phyloP scores from a whole-genome alignment of 345 rosid genomes.

The Microthlaspi erraticum region DNA sequence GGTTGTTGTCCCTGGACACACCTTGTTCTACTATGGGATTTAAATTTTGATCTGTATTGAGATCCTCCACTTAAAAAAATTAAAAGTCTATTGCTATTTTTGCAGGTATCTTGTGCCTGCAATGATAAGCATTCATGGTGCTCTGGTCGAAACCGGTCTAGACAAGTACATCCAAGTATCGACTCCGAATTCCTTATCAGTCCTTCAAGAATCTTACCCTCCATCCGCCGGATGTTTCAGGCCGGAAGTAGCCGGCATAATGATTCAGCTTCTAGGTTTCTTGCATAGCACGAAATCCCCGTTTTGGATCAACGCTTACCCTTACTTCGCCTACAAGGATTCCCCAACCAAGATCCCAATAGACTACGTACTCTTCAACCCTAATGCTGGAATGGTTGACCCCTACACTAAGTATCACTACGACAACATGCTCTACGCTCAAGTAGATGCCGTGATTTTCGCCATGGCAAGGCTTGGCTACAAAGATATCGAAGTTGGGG shows the following conservation, averaged over 20 bases:
- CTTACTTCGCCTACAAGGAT: conserved; percentile 92
- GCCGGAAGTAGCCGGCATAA: conserved; percentile 52
- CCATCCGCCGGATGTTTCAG: conserved; percentile 89
- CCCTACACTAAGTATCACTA: conserved; percentile 74
- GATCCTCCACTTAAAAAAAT: background rate
- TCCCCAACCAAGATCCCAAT: conserved; percentile 61
- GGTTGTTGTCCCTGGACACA: background rate
- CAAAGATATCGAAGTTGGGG: conserved; percentile 68
- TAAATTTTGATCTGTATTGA: no score
- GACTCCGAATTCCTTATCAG: conserved; percentile 73
- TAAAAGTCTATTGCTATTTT: background rate
- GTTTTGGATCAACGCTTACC: conserved; percentile 96
- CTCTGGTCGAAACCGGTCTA: conserved; percentile 73
- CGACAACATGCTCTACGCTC: conserved; percentile 96
- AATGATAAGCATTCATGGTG: conserved; percentile 70
- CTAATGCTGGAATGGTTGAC: conserved; percentile 85
- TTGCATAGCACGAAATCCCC: conserved; percentile 61
- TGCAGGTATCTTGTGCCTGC: conserved; percentile 70
- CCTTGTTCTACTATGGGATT: background rate
- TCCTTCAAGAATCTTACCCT: conserved; percentile 78
- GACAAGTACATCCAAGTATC: conserved; percentile 75
- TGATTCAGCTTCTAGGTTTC: conserved; percentile 69
- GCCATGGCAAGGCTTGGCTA: conserved; percentile 80
- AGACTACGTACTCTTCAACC: conserved; percentile 84
- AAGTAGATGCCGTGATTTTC: conserved; percentile 77